Conservation (phyloP, 2,329 filamentous ascomycete species). For the Aspergillus luchuensis region DNA sequence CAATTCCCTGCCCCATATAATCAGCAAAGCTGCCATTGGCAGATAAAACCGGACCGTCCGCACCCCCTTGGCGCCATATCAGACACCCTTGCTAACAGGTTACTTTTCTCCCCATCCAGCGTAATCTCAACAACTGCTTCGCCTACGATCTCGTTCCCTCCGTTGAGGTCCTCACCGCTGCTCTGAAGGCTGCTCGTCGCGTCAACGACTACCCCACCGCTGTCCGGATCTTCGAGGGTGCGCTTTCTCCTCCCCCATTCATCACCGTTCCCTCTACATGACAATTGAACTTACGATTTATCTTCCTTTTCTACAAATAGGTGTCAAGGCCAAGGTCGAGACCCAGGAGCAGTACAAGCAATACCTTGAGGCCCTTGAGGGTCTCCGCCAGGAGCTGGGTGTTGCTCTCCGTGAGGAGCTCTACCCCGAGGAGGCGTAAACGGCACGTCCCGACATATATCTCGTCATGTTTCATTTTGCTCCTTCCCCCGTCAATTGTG, state of each 20-base stretch:
- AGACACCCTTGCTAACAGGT: constrained; percentile 15
- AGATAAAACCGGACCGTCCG: constrained; percentile 3
- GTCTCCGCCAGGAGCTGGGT: constrained; percentile 89
- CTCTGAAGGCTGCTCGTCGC: constrained; percentile 87
- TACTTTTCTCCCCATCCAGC: constrained; percentile 49
- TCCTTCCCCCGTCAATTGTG: constrained; percentile 31
- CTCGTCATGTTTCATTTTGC: constrained; percentile 23
- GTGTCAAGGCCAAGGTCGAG: constrained; percentile 99
- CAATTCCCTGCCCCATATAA: constrained; percentile 14
- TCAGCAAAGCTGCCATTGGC: constrained; percentile 19
- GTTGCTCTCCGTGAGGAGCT: constrained; percentile 89
- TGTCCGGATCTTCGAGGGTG: constrained; percentile 98
- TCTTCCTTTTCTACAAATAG: constrained; percentile 51
- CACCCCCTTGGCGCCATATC: background rate
- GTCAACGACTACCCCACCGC: constrained; percentile 99
- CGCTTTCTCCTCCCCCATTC: constrained; percentile 30
- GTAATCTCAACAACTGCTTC: constrained; percentile 99
- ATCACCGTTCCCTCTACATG: background rate
- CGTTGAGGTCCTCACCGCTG: constrained; percentile 83
- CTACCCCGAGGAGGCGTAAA: constrained; percentile 65
- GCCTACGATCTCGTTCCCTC: constrained; percentile 99
- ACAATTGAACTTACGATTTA: constrained; percentile 8
- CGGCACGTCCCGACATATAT: constrained; percentile 17
- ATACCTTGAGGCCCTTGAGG: constrained; percentile 87
- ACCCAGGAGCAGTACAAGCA: constrained; percentile 98